Conservation (phyloP, 345 rosid genomes). For the Theobroma cacao region DNA sequence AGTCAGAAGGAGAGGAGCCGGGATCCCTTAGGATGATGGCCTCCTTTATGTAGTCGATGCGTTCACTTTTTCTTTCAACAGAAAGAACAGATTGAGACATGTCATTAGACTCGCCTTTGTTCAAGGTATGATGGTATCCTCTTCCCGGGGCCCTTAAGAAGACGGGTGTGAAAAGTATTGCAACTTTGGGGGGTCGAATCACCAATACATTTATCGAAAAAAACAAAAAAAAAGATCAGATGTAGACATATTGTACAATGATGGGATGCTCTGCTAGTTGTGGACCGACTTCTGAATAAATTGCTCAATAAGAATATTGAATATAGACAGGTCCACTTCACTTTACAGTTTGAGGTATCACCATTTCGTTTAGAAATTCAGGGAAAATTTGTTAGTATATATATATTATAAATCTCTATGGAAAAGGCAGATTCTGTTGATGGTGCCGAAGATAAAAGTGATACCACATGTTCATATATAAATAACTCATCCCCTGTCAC, state of each 20-base stretch:
- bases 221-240: neutral
- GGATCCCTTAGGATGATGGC: neutral
- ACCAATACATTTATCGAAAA: neutral
- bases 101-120: neutral
- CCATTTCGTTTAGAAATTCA: neutral
- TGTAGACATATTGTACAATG: neutral
- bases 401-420: neutral
- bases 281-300: slow-evolving; percentile 12
- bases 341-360: slow-evolving; percentile 15
- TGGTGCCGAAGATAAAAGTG: neutral
- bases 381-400: neutral
- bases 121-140: too few relatives aligned
- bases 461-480: slow-evolving; percentile 8
- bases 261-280: slow-evolving; percentile 15
- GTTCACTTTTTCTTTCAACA: neutral
- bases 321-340: slow-evolving; percentile 7
- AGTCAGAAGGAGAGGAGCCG: too few relatives aligned
- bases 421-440: slow-evolving; percentile 13
- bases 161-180: neutral
- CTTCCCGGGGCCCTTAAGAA: neutral
- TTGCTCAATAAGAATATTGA: neutral
- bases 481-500: neutral
- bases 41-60: neutral
- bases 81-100: neutral
- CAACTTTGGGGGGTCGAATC: neutral